These are phyloP conservation scores for Ganoderma leucocontextum DNA, from an alignment of 1,284 basidiomycete genomes.

Conservation along the genomic window DNA sequence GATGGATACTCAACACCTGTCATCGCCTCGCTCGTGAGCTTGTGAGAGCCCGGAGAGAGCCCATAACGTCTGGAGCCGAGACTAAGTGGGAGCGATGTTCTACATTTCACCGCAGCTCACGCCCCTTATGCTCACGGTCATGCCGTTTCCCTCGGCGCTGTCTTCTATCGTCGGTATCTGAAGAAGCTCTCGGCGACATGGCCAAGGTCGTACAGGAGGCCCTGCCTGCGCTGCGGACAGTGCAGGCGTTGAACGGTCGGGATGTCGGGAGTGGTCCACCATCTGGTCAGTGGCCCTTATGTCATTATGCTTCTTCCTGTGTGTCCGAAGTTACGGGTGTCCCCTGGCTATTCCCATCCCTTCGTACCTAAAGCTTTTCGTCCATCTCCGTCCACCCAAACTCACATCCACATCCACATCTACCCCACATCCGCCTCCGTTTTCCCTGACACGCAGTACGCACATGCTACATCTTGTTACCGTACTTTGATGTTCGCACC, in stretches of 20 bases:
- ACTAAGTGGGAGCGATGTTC: constrained; percentile 98
- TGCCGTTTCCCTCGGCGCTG: constrained; percentile 94
- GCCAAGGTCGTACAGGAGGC: constrained; percentile 93
- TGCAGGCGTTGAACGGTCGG: constrained; percentile 90
- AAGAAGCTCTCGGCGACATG: too few relatives aligned
- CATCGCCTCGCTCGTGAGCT: too few relatives aligned
- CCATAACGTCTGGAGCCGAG: too few relatives aligned
- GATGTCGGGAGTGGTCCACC: constrained; percentile 92
- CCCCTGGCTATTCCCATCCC: too few relatives aligned
- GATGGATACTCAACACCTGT: too few relatives aligned
- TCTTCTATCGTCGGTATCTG: constrained; percentile 94
- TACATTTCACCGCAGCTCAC: constrained; percentile 93
- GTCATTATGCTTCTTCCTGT: not conserved
- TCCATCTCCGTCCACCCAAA: not conserved
- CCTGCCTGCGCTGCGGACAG: constrained; percentile 91
- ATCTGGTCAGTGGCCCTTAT: constrained; percentile 66
- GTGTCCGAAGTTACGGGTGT: too few relatives aligned
- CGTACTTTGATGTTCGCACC: not conserved
- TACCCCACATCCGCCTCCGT: constrained; percentile 39
- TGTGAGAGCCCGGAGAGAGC: too few relatives aligned
- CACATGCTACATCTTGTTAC: not conserved
- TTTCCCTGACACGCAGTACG: not conserved
- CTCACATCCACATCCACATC: not conserved
- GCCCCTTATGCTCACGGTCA: constrained; percentile 91
- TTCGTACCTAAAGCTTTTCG: not conserved